Conservation (phyloP, 129 eudicot species). For the Pittosporum tobira region DNA sequence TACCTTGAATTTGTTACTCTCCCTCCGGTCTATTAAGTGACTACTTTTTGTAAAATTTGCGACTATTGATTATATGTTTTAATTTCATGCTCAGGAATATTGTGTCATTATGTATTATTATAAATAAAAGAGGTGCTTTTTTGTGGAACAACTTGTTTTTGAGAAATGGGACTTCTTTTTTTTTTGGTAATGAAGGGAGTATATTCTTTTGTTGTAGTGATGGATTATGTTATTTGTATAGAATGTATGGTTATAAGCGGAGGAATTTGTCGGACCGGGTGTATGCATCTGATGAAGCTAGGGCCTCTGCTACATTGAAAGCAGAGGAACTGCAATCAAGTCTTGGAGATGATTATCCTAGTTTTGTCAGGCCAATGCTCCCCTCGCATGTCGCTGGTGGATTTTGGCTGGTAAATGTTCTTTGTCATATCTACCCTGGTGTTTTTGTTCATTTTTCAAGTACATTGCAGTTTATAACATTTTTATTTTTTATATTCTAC, state of each 20-base stretch:
- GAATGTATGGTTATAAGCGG: slow-evolving; percentile 27
- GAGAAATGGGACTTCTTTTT: too few relatives aligned
- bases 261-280: slow-evolving; percentile 55
- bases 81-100: too few relatives aligned
- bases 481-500: too few relatives aligned
- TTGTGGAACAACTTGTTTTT: too few relatives aligned
- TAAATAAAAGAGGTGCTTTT: too few relatives aligned
- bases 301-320: slow-evolving; percentile 44
- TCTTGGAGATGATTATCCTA: slow-evolving; percentile 48
- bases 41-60: too few relatives aligned
- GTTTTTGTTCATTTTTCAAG: not conserved
- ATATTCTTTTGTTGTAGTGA: not conserved
- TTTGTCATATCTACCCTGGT: too few relatives aligned
- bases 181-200: too few relatives aligned
- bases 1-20: too few relatives aligned
- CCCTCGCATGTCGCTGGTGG: slow-evolving; percentile 89
- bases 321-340: slow-evolving; percentile 60
- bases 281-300: slow-evolving; percentile 71
- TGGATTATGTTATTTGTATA: slow-evolving; percentile 13
- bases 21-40: too few relatives aligned
- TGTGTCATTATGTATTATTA: too few relatives aligned
- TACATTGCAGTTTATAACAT: not conserved
- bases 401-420: slow-evolving; percentile 66
- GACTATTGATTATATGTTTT: too few relatives aligned
- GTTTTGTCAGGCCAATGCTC: slow-evolving; percentile 67